Percentiles rank a stretch among this genome's conserved stretches.
These are phyloP conservation scores for Wickerhamomyces sp. DNA, from an alignment of 1,139 yeast species.

Conservation along the genomic window DNA sequence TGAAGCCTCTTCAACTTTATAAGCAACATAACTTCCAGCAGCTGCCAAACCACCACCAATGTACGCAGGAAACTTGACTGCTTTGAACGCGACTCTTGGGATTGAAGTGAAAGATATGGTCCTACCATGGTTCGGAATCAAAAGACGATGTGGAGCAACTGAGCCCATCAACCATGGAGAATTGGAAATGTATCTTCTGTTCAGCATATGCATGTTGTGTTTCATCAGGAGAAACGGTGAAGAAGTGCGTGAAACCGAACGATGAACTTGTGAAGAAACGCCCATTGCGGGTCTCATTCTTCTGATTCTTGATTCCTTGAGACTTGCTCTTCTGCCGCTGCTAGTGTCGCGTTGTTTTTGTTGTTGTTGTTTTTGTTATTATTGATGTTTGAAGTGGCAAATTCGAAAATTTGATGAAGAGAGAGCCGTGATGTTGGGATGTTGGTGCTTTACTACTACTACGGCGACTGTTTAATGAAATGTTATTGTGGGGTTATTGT, in stretches of 20 bases:
- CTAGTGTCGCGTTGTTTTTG: too few species aligned
- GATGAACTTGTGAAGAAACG: background rate
- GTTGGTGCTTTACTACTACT: too few species aligned
- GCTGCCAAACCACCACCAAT: constrained; percentile 91
- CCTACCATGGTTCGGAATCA: constrained; percentile 4
- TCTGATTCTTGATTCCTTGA: too few species aligned
- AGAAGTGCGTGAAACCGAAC: background rate
- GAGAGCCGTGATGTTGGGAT: too few species aligned
- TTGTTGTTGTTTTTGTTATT: too few species aligned
- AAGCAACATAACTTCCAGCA: constrained; percentile 87
- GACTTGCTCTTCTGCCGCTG: too few species aligned
- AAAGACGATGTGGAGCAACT: background rate
- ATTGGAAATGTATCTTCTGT: constrained; percentile 12
- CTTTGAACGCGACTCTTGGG: constrained; percentile 51
- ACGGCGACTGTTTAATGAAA: too few species aligned
- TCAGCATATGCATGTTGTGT: constrained; percentile 5
- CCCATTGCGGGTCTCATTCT: background rate
- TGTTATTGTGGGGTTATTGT: too few species aligned
- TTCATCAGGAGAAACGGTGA: constrained; percentile 1
- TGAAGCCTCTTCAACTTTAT: constrained; percentile 86
- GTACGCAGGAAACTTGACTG: constrained; percentile 67
- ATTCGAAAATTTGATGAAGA: too few species aligned
- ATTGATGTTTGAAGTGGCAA: too few species aligned
- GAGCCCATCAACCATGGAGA: constrained; percentile 9
- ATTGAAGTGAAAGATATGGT: constrained; percentile 29